Evolutionary conservation across 352 stramenopile species (phyloP), one percentile per base, ranked within the genome.

Genomic region (Phytopythium aichiense): DNA sequence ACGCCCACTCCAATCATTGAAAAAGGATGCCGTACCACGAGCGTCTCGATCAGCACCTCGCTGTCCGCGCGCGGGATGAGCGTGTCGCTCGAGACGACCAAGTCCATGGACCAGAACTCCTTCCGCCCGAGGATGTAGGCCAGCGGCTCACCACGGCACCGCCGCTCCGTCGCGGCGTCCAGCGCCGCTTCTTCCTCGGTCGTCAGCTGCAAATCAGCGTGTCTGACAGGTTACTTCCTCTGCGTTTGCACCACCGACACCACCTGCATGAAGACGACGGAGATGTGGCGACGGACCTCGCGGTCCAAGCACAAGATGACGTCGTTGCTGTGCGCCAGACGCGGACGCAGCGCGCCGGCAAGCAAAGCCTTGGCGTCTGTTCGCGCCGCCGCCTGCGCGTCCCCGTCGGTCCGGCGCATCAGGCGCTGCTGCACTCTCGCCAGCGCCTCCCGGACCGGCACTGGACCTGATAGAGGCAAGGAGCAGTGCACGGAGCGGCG

Each of bases 41-140:
- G 66, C 38, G 79, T 82, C 30, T 94, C 83, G 60, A 94, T 81
- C 7, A 94, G 76, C 23, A 89, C 71, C 71, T 94, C 85, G 52
- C 81, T 92, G 58, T 94, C 85, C 38, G 73, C 87, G n/a, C 85
- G 81, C 37, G 85, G 85, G 57, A 94, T 92, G 37, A 94, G 76
- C 30, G 83, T 92, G 22, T 85, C 74, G 1, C 48, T 66, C 0
- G 78, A 74, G 20, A 92, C 80, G 31, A 37, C 16, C 33, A 92
- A 83, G 4, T 72, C 58, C 49, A 92, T 64, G 1, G 81, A 91
- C 83, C 84, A 94, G 60, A 94, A 94, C 65, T 90, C 83, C 57
- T 88, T 90, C 49, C 52, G 46, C 30, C 78, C 80, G 0, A 79
- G 51, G 16, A 92, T 65, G 50, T 92, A 92, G n/a, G 85, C 85